Evolutionary conservation across 2,329 filamentous ascomycete species (phyloP).

Genomic region (Aureobasidium sp.): DNA sequence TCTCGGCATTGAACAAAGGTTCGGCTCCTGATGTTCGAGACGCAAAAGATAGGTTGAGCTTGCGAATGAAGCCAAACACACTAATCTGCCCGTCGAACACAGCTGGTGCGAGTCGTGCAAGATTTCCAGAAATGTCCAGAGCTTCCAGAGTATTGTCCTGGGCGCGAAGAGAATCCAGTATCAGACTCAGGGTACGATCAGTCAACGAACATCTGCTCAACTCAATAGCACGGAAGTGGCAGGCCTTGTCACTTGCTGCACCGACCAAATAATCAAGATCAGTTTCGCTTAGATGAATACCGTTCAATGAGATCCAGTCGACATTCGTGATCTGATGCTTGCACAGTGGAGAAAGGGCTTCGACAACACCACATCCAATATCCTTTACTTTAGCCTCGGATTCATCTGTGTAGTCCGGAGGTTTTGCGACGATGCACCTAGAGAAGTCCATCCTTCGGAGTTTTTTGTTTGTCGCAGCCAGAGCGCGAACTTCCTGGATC

Average conservation of each 20-base stretch:
- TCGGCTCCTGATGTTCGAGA: conserved; percentile 54
- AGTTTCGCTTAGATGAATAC: conserved; percentile 60
- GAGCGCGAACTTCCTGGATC: conserved; percentile 58
- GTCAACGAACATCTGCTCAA: conserved; percentile 54
- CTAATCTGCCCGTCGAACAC: conserved; percentile 58
- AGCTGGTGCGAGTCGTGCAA: conserved; percentile 54
- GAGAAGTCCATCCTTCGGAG: conserved; percentile 58
- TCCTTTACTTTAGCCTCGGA: conserved; percentile 40
- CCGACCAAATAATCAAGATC: conserved; percentile 60
- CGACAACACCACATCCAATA: conserved; percentile 59
- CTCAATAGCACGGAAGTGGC: conserved; percentile 59
- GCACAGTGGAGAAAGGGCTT: conserved; percentile 60
- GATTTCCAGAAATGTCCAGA: conserved; percentile 58
- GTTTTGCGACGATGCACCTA: conserved; percentile 48
- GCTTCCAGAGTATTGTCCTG: conserved; percentile 60
- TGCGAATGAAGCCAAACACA: conserved; percentile 57
- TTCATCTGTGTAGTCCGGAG: conserved; percentile 38
- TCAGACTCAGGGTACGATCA: conserved; percentile 49
- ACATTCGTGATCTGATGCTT: conserved; percentile 59
- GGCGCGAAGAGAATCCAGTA: conserved; percentile 54
- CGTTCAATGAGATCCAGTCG: conserved; percentile 61
- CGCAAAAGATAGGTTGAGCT: conserved; percentile 56
- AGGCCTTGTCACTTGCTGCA: conserved; percentile 55
- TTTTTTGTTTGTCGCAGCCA: conserved; percentile 56
- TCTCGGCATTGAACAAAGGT: conserved; percentile 56